These are phyloP conservation scores for Aspergillus uvarum DNA, from an alignment of 2,329 filamentous ascomycete genomes.

Conservation along the genomic window DNA sequence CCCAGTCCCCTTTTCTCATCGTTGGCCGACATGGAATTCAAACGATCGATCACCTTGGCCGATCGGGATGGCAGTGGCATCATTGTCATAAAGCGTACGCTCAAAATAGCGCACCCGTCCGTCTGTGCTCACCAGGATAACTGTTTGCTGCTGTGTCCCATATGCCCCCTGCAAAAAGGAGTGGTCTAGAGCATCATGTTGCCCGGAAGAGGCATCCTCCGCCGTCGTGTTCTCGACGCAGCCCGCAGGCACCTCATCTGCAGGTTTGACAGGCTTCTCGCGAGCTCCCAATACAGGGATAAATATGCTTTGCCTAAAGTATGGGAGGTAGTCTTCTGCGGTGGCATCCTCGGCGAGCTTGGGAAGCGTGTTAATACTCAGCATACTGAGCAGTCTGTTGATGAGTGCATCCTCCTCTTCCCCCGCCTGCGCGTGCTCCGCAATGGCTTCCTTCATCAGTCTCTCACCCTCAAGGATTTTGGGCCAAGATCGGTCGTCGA, in stretches of 20 bases:
- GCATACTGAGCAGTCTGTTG: slow-evolving; percentile 51
- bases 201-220: slow-evolving; percentile 9
- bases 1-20: background rate
- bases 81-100: slow-evolving; percentile 58
- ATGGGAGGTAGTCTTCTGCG: slow-evolving; percentile 56
- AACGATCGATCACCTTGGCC: slow-evolving; percentile 17
- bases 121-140: slow-evolving; percentile 57
- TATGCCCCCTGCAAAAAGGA: slow-evolving; percentile 53
- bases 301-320: slow-evolving; percentile 61
- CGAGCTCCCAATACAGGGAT: slow-evolving; percentile 57
- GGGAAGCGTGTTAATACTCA: slow-evolving; percentile 58
- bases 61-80: slow-evolving; percentile 46
- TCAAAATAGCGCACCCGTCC: slow-evolving; percentile 63
- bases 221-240: slow-evolving; percentile 23
- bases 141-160: slow-evolving; percentile 64
- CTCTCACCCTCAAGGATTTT: slow-evolving; percentile 61
- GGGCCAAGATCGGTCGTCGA: slow-evolving; percentile 60
- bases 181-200: slow-evolving; percentile 26
- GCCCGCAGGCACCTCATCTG: slow-evolving; percentile 39
- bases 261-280: slow-evolving; percentile 36
- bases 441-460: slow-evolving; percentile 52
- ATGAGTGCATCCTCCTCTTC: slow-evolving; percentile 53
- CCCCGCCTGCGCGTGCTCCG: slow-evolving; percentile 42
- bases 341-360: slow-evolving; percentile 46
- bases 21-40: slow-evolving; percentile 12